Evolutionary conservation across 2,329 filamentous ascomycete genomes (phyloP), one percentile per base, ranked within the genome.

Genomic region (Fusarium sambucinum): DNA sequence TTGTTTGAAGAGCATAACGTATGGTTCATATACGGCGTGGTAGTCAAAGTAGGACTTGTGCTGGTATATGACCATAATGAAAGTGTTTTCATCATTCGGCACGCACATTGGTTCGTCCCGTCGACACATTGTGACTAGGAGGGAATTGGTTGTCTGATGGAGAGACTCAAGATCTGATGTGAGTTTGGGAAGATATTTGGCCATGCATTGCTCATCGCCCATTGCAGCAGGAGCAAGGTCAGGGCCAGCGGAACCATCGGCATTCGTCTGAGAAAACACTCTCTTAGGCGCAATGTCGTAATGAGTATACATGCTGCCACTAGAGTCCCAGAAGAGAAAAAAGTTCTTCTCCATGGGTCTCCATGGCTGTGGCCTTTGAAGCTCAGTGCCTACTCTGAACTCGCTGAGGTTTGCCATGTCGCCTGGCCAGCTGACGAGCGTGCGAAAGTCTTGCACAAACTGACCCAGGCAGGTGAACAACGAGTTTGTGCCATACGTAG

Each of bases 141-240:
- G 78, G 3, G 85, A 86, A 73, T 89, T 89, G 21, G 86, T 88
- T 8, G 87, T 83, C 73, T 89, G 87, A 69, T 89, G 87, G 30
- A 88, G 82, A 0, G 80, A 84, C 71, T 86, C 83, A 23, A 79
- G 63, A 5, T 77, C 60, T 0, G 70, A 63, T 1, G 71, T 69
- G 1, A 80, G 53, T 14, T 73, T 66, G 0, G 86, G 85, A 54
- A 88, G 77, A 64, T 82, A 83, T 35, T 75, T 80, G 3, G 66
- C 72, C 55, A 87, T 70, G 69, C 87, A 89, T 33, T 73, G 66
- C 13, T 77, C 72, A 59, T 89, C 87, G 2, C 71, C 59, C 0
- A 69, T 66, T 1, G 80, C 77, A 1, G 73, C 57, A 1, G 78
- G 75, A 2, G 82, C 83, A 0, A 88, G 75, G 68, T 89, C 80